Conservation (phyloP, 208 protist species). For the Hexamita inflata region DNA sequence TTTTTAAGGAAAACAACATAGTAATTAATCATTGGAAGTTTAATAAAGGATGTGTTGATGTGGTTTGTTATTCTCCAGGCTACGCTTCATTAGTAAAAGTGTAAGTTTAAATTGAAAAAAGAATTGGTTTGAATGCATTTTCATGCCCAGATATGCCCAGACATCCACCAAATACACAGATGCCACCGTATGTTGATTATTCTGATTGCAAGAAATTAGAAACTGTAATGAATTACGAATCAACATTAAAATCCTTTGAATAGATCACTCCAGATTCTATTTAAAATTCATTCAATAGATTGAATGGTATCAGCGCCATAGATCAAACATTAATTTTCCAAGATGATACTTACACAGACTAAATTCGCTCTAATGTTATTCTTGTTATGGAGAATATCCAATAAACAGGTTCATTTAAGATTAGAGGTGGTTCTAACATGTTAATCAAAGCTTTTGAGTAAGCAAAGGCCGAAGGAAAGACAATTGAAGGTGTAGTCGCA, state of each 20-base stretch:
- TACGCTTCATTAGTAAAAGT: background rate
- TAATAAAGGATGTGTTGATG: background rate
- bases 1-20: background rate
- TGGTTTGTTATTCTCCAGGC: background rate
- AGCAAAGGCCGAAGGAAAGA: no score
- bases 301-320: background rate
- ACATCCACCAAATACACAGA: background rate
- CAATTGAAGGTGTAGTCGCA: background rate
- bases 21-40: background rate
- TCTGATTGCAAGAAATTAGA: background rate
- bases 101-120: background rate
- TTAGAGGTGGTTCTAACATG: conserved; percentile 15
- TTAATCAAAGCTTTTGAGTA: background rate
- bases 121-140: background rate
- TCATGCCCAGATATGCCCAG: background rate
- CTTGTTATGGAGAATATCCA: conserved; percentile 22
- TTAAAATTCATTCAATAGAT: background rate
- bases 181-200: background rate
- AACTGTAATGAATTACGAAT: background rate
- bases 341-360: background rate
- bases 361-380: background rate
- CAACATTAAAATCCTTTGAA: background rate
- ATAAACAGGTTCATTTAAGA: conserved; percentile 25
- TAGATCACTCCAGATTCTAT: background rate
- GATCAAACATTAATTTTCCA: background rate